Conservation (phyloP, 306 rosid genomes). For the Echinosophora koreensis region DNA sequence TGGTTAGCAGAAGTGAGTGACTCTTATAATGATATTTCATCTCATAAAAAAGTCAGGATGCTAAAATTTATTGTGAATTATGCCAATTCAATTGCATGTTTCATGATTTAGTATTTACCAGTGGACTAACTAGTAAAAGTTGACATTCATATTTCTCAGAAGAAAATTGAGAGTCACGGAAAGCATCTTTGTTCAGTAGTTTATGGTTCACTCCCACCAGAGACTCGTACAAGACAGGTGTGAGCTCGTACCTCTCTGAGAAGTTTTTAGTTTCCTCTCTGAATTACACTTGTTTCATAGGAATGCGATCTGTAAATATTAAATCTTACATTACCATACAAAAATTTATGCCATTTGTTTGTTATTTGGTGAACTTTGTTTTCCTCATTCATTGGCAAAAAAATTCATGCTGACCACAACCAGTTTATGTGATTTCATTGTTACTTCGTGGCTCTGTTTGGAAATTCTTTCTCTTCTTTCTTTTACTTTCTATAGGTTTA, state of each 20-base stretch:
- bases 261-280: conserved; percentile 36
- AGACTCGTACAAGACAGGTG: conserved; percentile 98
- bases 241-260: conserved; percentile 45
- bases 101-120: conserved; percentile 19
- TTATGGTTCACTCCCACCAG: conserved; percentile 97
- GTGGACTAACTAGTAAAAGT: conserved; percentile 42
- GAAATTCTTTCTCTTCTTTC: conserved; percentile 39
- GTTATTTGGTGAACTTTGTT: conserved; percentile 14
- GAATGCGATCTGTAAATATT: conserved; percentile 30
- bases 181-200: conserved; percentile 94
- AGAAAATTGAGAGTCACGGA: conserved; percentile 66
- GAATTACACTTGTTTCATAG: conserved; percentile 31
- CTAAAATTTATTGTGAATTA: conserved; percentile 31
- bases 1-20: conserved; percentile 32
- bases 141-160: conserved; percentile 61
- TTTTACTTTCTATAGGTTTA: neutral
- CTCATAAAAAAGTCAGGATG: conserved; percentile 20
- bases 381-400: conserved; percentile 31
- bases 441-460: conserved; percentile 1
- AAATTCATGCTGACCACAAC: conserved; percentile 11
- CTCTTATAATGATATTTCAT: conserved; percentile 10
- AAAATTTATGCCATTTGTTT: conserved; percentile 27
- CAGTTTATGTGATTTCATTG: conserved; percentile 28
- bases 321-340: neutral
- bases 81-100: conserved; percentile 25